Conservation (phyloP, 1,139 yeast species). For the Hansenula lynferdii region DNA sequence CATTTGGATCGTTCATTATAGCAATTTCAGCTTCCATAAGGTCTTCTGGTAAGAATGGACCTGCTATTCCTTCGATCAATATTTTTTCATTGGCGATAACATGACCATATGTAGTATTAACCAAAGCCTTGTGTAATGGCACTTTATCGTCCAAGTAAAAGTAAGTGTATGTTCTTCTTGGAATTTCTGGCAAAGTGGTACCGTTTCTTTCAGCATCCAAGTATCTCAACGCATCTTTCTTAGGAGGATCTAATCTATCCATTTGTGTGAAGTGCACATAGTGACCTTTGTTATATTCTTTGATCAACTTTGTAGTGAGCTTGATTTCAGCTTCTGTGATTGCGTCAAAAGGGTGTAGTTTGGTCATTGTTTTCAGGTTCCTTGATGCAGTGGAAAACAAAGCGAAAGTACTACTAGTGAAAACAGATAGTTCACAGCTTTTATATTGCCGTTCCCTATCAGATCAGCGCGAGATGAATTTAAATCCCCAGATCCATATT, state of each 20-base stretch:
- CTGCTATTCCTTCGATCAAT: constrained; percentile 57
- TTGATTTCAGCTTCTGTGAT: constrained; percentile 62
- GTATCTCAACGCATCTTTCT: constrained; percentile 63
- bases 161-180: constrained; percentile 65
- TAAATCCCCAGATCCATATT: no score
- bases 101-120: constrained; percentile 62
- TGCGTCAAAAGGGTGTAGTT: constrained; percentile 48
- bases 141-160: constrained; percentile 52
- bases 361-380: no score
- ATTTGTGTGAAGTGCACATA: constrained; percentile 65
- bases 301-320: constrained; percentile 57
- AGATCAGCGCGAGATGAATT: no score
- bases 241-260: constrained; percentile 79
- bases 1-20: constrained; percentile 51
- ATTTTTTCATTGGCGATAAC: constrained; percentile 52
- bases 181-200: constrained; percentile 46
- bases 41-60: constrained; percentile 75
- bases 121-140: constrained; percentile 67
- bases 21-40: constrained; percentile 48
- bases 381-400: no score
- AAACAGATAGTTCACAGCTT: no score
- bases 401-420: no score
- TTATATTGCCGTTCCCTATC: no score
- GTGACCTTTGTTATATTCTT: constrained; percentile 40
- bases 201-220: constrained; percentile 62